Base-by-base conservation (phyloP, 768 basidiomycete genomes). In the Naganishia kalamii region DNA sequence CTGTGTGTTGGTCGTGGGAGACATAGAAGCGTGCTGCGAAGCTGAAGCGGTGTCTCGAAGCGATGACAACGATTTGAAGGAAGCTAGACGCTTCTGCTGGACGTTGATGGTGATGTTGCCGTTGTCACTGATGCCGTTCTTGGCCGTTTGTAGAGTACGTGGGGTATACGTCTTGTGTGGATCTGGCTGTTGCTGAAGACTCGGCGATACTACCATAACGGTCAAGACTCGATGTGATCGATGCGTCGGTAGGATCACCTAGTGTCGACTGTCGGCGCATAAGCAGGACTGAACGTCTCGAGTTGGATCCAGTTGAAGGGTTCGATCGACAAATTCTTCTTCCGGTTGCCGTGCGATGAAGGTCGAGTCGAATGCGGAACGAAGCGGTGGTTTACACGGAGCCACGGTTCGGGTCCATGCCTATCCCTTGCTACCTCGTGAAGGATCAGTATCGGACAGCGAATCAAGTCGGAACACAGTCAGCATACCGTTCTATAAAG, bases 141-240 rank as follows among this genome's bases (percentile, higher is more conserved):
- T 3, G 54, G 21, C 43, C 19, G 7, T 44, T 6, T 57, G 13
- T 19, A 41, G 25, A 41, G 37, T 35, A 35, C 37, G 54, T 15
- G 40, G 8, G 54, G 37, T 57, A 57, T 57, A 57, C 21, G 29
- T n/a, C 1, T 19, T 32, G 25, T n/a, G 21, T 32, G 33, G n/a
- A 30, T 52, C 29, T 37, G 33, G 54, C n/a, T 57, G 23, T 37
- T 17, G 54, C 27, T 33, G 37, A 40, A 40, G 54, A 12, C 37
- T 35, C 30, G 54, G 37, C 54, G 35, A 57, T 57, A 37, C 37
- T 57, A 33, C 54, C 54, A 57, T 57, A 37, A 57, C 54, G 54
- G 3, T 57, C 21, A 33, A 21, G 27, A 23, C 27, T 32, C 41
- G 60, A n/a, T 21, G 40, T 47, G 49, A n/a, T 44, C 43, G 43